Conservation (phyloP, 345 rosid genomes). For the Anastatica hierochuntica region DNA sequence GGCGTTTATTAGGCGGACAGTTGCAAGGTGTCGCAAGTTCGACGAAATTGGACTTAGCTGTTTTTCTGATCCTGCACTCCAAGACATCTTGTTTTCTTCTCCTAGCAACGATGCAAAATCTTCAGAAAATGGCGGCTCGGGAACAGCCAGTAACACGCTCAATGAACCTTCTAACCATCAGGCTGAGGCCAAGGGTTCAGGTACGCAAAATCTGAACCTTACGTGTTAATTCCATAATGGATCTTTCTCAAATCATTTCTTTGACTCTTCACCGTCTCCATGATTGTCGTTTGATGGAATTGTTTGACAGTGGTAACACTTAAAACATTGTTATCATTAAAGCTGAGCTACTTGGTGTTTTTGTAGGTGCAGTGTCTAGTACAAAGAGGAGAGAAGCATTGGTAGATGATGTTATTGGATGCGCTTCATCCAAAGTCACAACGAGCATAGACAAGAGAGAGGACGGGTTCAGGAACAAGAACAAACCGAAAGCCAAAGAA, state of each 20-base stretch:
- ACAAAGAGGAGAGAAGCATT: slow-evolving; percentile 52
- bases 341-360: slow-evolving; percentile 10
- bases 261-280: no score
- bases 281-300: slow-evolving; percentile 1
- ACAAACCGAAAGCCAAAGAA: slow-evolving; percentile 55
- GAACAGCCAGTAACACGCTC: slow-evolving; percentile 84
- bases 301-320: neutral
- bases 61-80: slow-evolving; percentile 64
- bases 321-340: neutral
- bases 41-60: slow-evolving; percentile 78
- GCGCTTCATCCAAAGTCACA: slow-evolving; percentile 64
- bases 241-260: no score
- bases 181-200: slow-evolving; percentile 73
- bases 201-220: no score
- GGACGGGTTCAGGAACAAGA: slow-evolving; percentile 28
- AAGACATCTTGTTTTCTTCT: slow-evolving; percentile 57
- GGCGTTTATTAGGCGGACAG: slow-evolving; percentile 63
- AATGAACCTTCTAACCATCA: slow-evolving; percentile 63
- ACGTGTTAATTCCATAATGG: no score
- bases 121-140: slow-evolving; percentile 81
- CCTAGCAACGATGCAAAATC: slow-evolving; percentile 74
- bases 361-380: slow-evolving; percentile 66
- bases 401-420: slow-evolving; percentile 61
- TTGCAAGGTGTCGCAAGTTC: slow-evolving; percentile 57
- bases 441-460: slow-evolving; percentile 44